Base-by-base conservation (phyloP, 176 grass and related monocot genomes). In the Musa itinerans region DNA sequence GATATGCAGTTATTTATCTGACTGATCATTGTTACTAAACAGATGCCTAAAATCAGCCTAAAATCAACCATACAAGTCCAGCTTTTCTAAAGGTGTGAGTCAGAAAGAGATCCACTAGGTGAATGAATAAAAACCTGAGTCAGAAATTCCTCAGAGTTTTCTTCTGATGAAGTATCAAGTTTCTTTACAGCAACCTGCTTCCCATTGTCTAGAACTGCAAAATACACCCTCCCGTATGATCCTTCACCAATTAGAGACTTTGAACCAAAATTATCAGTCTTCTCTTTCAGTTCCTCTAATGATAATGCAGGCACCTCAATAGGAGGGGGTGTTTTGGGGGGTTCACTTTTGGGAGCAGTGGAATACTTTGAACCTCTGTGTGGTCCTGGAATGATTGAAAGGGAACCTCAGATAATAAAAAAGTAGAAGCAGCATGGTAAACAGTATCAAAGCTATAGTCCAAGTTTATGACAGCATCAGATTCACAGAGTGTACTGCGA, bases 151-250 rank as follows among this genome's bases (percentile, higher is more conserved):
- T 84, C 87, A 54, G 82, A 77, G 58, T 87, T 81, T 73, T 81
- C 83, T 79, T 87, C 85, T 22, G 49, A 10, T 68, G 88, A 82
- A 51, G 81, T 76, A 76, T 90, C 88, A 56, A 90, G 79, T 80
- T 90, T 90, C 73, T 90, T 90, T 64, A 90, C 64, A 58, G 84
- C 88, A 0, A 53, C 82, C 84, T 90, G 85, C 54, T 74, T 87
- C 23, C 82, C 81, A 82, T 90, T 85, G 78, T 90, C 79, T 73
- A 87, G 73, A 53, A 73, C 81, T 26, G 85, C 82, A 85, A 84
- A 85, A 76, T 90, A 90, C 69, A 90, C 85, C 82, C 88, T 72
- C 77, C 84, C 88, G 27, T 90, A 87, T 27, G 84, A 90, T 68
- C 88, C 88, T 82, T 90, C 88, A 79, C 88, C 85, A 50, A 87